Evolutionary conservation across 1,284 basidiomycete genomes (phyloP).

Genomic region (Dichomitus squalens): DNA sequence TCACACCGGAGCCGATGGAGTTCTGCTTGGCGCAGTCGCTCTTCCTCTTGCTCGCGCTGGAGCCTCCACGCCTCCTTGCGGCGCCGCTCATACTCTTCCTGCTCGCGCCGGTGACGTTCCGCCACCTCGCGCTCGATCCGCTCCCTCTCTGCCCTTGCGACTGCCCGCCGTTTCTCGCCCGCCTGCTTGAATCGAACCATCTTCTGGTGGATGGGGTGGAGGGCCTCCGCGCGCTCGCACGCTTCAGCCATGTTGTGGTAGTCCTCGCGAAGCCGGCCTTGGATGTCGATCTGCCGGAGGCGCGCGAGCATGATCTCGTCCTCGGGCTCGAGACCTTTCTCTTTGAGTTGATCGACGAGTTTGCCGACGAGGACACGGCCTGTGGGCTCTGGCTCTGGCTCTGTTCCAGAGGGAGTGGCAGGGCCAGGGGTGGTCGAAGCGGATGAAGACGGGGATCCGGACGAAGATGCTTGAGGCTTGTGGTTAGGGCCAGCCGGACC

Average conservation of each 20-base stretch:
- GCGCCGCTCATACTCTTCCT: neutral
- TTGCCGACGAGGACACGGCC: neutral
- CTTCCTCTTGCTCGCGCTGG: constrained; percentile 3
- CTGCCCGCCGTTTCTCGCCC: neutral
- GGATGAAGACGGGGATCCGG: neutral
- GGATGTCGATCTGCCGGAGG: neutral
- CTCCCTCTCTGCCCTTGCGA: neutral
- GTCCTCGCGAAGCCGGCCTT: constrained; percentile 1
- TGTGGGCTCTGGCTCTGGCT: neutral
- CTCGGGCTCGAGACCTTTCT: constrained; percentile 3
- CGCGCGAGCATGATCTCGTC: constrained; percentile 12
- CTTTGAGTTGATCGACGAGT: constrained; percentile 11
- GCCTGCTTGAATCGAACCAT: neutral
- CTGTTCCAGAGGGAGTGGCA: neutral
- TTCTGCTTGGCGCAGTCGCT: neutral
- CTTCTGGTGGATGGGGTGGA: neutral
- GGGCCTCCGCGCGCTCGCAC: neutral
- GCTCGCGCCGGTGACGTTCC: neutral
- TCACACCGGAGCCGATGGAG: neutral
- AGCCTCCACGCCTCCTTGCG: neutral
- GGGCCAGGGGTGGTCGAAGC: neutral
- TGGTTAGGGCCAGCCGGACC: neutral
- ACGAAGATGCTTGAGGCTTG: neutral
- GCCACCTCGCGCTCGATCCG: neutral
- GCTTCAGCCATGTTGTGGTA: constrained; percentile 11